Base-by-base conservation (phyloP, 202 grass and related monocot genomes). In the Sporobolus alterniflorus region DNA sequence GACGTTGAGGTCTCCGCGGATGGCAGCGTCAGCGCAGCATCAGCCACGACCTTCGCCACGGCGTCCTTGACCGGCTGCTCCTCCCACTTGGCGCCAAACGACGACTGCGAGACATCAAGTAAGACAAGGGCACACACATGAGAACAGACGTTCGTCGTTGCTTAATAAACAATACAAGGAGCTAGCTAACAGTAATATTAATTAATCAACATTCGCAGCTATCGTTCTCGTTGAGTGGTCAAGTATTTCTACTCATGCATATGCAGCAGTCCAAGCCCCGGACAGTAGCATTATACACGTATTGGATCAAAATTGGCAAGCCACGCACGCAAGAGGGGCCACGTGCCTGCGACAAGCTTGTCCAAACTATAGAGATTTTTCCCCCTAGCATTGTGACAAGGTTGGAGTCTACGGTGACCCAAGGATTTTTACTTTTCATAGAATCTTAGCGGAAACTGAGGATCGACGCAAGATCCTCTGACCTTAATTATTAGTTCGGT, bases 21-120 rank as follows among this genome's bases (percentile, higher is more conserved):
- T 49, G 15, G 28, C 20, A 16, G n/a, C 44, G 32, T 22, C 42
- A 86, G 70, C 13, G 7, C 46, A 11, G 72, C 54, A 9, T 30
- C 74, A 12, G 89, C 28, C 14, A 90, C 70, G 59, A 74, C 88
- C 82, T 88, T 88, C 10, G 21, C 67, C 59, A 83, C 85, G 21
- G 83, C 82, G 85, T 90, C 82, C 69, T 80, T 86, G 52, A 94
- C 76, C 50, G 60, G 22, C 59, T 77, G 33, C 79, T 90, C 82
- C 22, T 88, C 67, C 88, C 78, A 91, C 11, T 83, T 48, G 0
- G 33, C 69, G 3, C 70, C 67, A 25, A 25, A 0, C 2, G 70
- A 44, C 22, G 51, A 68, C 91, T 93, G 88, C 44, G 4, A n/a
- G 4, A n/a, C 75, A 79, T 28, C 51, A 39, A 39, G 36, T 34